Evolutionary conservation across 495 filamentous ascomycete genomes (phyloP), one percentile per base, ranked within the genome.

Genomic region (Hyphodiscus hymeniophilus): DNA sequence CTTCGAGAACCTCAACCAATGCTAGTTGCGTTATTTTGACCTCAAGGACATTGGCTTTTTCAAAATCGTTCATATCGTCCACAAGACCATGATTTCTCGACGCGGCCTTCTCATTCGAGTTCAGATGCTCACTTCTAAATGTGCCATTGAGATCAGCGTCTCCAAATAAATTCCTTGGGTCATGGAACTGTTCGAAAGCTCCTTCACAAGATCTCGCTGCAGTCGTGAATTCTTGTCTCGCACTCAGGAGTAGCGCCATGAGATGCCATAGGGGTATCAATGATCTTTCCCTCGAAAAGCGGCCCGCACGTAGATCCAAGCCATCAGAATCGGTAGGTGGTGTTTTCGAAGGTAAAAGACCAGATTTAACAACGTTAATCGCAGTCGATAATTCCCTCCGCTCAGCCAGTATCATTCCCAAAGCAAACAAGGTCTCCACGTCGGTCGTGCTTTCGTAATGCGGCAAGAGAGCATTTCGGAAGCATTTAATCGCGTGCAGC

Each of bases 21-120:
- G 86, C 75, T 49, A 98, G 71, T 55, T 95, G 88, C 7, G 89
- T 95, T 79, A 98, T 95, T 59, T 91, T 94, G 24, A 95, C 76
- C 62, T 96, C 85, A 18, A 98, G 63, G 21, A 96, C 83, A 16
- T 75, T 72, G 57, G 87, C 84, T 56, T 85, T 91, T 58, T 95
- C 89, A 31, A 79, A 78, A 47, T 76, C 73, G 41, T 82, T 79
- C 72, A 95, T 80, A 46, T 81, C 77, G 49, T 85, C 80, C 8
- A 90, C 76, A 17, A 85, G 56, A 5, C 77, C 79, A 38, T 64
- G 68, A 38, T 45, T 60, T 60, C 50, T 45, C 48, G 40, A 15
- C 33, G 43, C 21, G n/a, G 48, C 22, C 41, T 63, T 67, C 40
- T 71, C 66, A 16, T 38, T 38, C 18, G 34, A 38, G 38, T 73